phyloP scores from a whole-genome alignment of 2,329 filamentous ascomycete genomes.

The Fusarium penzigii region DNA sequence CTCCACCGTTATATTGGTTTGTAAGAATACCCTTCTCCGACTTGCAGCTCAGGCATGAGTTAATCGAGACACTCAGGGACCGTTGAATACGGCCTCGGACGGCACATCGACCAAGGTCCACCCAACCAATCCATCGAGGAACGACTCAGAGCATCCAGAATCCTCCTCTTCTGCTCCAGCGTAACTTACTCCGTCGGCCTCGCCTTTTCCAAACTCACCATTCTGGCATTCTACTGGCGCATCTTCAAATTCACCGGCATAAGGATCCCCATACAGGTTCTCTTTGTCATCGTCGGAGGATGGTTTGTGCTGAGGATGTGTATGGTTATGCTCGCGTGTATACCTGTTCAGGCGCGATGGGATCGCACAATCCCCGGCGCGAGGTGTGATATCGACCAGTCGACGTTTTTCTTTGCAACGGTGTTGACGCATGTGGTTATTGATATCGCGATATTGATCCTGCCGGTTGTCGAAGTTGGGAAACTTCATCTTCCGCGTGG shows the following conservation, averaged over 20 bases:
- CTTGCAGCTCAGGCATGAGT: no score
- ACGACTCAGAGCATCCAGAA: no score
- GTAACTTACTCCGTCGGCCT: no score
- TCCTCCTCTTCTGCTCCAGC: no score
- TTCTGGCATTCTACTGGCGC: slow-evolving; percentile 33
- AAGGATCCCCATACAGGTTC: slow-evolving; percentile 25
- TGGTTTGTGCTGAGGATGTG: slow-evolving; percentile 34
- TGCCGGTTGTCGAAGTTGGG: slow-evolving; percentile 31
- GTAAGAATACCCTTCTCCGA: no score
- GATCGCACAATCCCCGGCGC: slow-evolving; percentile 24
- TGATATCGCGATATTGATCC: slow-evolving; percentile 31
- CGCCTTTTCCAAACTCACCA: slow-evolving; percentile 29
- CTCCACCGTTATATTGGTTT: no score
- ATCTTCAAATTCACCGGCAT: slow-evolving; percentile 30
- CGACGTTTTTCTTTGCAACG: slow-evolving; percentile 35
- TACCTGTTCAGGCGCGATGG: slow-evolving; percentile 37
- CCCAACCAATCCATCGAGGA: no score
- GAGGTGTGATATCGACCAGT: slow-evolving; percentile 31
- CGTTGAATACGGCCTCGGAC: no score
- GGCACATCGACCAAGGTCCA: no score
- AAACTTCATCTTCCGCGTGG: slow-evolving; percentile 24
- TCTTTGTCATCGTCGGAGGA: slow-evolving; percentile 19
- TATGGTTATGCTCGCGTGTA: slow-evolving; percentile 36
- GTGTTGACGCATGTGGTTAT: slow-evolving; percentile 33
- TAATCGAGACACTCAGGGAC: no score